A percentile compares a stretch with the other conserved stretches of the same genome.
Conservation (phyloP, 2,329 filamentous ascomycete genomes). For the Knufia petricola region DNA sequence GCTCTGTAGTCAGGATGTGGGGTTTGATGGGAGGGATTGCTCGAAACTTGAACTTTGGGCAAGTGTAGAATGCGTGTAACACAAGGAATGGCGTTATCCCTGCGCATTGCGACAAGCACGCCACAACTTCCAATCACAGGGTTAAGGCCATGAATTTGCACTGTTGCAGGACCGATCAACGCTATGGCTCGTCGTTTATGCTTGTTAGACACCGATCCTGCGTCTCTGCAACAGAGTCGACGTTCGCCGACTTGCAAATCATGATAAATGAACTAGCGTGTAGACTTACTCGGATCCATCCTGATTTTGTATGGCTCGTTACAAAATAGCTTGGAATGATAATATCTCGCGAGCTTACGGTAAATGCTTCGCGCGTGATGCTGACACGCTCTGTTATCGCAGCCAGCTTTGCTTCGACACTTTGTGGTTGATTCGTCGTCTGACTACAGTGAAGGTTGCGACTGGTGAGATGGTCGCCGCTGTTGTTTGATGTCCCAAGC, state of each 20-base stretch:
- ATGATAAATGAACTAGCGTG: not conserved
- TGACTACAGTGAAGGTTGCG: too few species aligned
- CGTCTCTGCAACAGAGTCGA: not conserved
- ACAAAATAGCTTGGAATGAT: not conserved
- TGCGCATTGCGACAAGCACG: not conserved
- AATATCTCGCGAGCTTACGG: too few species aligned
- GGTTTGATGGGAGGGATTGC: not conserved
- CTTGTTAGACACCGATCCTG: not conserved
- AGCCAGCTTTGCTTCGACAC: too few species aligned
- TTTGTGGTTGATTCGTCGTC: too few species aligned
- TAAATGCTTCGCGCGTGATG: too few species aligned
- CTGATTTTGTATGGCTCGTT: not conserved
- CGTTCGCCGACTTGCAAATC: not conserved
- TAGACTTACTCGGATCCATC: slow-evolving; percentile 5
- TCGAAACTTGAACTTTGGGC: not conserved
- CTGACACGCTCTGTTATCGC: too few species aligned
- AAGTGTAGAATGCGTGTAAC: not conserved
- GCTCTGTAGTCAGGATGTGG: not conserved
- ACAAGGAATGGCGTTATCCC: not conserved
- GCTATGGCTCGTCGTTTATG: not conserved
- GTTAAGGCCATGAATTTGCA: not conserved
- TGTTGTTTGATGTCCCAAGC: too few species aligned
- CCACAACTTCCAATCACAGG: not conserved
- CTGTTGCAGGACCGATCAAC: not conserved
- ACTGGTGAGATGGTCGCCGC: too few species aligned